Conservation (phyloP, 306 rosid species). For the Alnus glutinosa region DNA sequence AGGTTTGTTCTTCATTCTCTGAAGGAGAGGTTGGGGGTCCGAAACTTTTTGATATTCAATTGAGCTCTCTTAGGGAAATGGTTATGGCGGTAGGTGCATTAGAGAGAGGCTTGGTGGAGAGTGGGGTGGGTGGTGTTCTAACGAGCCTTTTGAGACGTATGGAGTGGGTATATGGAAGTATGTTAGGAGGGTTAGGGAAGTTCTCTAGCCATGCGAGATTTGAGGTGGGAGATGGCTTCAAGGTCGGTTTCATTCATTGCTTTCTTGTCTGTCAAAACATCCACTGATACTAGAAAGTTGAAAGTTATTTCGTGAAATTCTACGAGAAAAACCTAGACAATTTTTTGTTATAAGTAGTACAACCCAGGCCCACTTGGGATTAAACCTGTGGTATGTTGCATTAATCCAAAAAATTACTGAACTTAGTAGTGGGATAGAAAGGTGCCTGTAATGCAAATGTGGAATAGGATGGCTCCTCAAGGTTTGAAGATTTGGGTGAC, state of each 20-base stretch:
- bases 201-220: no score
- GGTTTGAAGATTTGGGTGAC: constrained; percentile 51
- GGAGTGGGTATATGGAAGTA: no score
- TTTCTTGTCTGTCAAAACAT: neutral
- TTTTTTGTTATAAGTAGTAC: neutral
- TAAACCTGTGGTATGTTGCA: neutral
- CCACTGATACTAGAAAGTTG: neutral
- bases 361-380: neutral
- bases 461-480: constrained; percentile 42
- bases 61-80: no score
- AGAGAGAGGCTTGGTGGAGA: no score
- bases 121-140: no score
- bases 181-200: no score
- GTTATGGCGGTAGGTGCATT: no score
- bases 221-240: no score
- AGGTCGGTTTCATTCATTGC: neutral
- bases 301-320: neutral
- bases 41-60: no score
- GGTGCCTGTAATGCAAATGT: constrained; percentile 52
- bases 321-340: neutral
- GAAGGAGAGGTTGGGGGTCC: no score
- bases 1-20: no score
- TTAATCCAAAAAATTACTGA: constrained; percentile 6
- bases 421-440: neutral
- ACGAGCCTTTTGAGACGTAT: no score